These are phyloP conservation scores for Chlorophyllum brunneum DNA, from an alignment of 768 basidiomycete species.

Conservation along the genomic window DNA sequence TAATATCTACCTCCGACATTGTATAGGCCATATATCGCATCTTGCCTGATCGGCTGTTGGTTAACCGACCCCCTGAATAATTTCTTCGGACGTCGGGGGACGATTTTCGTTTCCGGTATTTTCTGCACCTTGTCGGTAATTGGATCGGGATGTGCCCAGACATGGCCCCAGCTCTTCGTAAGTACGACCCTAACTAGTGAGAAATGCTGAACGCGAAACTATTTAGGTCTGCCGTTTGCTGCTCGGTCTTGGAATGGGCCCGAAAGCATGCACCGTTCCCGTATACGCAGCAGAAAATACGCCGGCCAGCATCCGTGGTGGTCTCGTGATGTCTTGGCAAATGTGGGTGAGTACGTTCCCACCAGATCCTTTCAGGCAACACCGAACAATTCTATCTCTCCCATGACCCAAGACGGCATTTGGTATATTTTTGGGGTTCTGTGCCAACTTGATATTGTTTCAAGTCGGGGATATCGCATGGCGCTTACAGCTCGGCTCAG, in stretches of 20 bases:
- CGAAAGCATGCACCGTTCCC: conserved; percentile 59
- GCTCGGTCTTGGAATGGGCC: conserved; percentile 64
- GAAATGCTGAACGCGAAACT: no score
- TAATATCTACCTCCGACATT: not conserved
- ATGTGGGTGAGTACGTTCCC: conserved; percentile 59
- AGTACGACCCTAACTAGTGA: conserved; percentile 7
- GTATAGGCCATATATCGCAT: conserved; percentile 48
- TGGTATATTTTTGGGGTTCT: conserved; percentile 74
- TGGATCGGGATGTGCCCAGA: conserved; percentile 45
- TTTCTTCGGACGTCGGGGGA: conserved; percentile 57
- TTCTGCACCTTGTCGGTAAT: conserved; percentile 51
- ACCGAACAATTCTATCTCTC: not conserved
- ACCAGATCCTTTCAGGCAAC: not conserved
- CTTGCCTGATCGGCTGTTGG: conserved; percentile 44
- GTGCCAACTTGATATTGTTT: conserved; percentile 59
- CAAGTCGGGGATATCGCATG: conserved; percentile 63
- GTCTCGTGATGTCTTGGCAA: conserved; percentile 91
- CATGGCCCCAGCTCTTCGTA: conserved; percentile 51
- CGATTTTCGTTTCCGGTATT: conserved; percentile 55
- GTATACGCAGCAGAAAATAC: conserved; percentile 72
- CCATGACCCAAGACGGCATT: conserved; percentile 56
- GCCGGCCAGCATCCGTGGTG: conserved; percentile 81
- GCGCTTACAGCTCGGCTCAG: conserved; percentile 77
- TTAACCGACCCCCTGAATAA: conserved; percentile 56
- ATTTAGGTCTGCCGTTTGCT: conserved; percentile 49